Conservation (phyloP, 2,329 filamentous ascomycete genomes). For the Beauveria sp. region DNA sequence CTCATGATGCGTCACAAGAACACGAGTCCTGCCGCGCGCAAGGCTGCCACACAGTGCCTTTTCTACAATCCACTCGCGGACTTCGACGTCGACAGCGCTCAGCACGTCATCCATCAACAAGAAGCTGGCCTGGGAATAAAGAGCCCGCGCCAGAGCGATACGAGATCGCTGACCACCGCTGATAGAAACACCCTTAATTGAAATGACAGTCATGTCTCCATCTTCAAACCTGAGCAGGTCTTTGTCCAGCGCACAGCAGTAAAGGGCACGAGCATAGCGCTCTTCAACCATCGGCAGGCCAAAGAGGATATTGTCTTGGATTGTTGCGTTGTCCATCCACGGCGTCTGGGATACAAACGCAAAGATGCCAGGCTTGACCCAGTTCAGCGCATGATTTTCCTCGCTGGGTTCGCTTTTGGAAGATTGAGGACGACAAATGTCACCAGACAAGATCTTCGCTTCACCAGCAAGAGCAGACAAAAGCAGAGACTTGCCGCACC, state of each 20-base stretch:
- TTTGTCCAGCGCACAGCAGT: conserved; percentile 59
- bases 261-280: neutral
- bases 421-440: conserved; percentile 3
- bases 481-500: conserved; percentile 11
- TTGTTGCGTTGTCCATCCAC: conserved; percentile 70
- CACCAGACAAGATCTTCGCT: conserved; percentile 3
- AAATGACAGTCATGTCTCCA: conserved; percentile 59
- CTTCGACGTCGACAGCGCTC: conserved; percentile 62
- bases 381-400: neutral
- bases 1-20: neutral
- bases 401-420: neutral
- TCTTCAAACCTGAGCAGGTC: conserved; percentile 63
- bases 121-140: conserved; percentile 15
- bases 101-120: conserved; percentile 66
- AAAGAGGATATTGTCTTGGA: conserved; percentile 66
- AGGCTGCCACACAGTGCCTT: conserved; percentile 30
- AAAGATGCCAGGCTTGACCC: neutral
- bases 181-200: conserved; percentile 12
- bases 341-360: conserved; percentile 52
- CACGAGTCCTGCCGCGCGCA: neutral
- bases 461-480: conserved; percentile 10
- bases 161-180: conserved; percentile 16
- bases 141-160: conserved; percentile 16
- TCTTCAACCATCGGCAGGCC: conserved; percentile 46
- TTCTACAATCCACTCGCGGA: conserved; percentile 64